Percentiles rank a stretch among this genome's conserved stretches.
Evolutionary conservation across 106 monocot genomes (phyloP).

Genomic region (Amphibolis antarctica): DNA sequence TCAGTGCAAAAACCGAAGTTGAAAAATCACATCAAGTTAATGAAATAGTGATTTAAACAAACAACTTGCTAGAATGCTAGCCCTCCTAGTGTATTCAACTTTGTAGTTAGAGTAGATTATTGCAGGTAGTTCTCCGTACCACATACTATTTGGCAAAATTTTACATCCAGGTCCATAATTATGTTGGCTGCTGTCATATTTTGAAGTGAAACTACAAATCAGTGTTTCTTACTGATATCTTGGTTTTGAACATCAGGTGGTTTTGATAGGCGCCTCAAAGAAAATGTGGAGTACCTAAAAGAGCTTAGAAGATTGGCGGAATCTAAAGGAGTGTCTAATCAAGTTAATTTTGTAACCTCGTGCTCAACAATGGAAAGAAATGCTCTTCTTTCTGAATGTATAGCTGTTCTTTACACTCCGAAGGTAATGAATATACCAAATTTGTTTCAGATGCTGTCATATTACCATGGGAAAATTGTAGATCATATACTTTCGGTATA

Average conservation of each 20-base stretch:
- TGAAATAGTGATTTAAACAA: too few species aligned
- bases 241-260: conserved; percentile 39
- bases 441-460: not conserved
- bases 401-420: conserved; percentile 87
- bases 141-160: not conserved
- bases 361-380: conserved; percentile 86
- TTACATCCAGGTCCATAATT: not conserved
- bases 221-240: too few species aligned
- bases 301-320: conserved; percentile 63
- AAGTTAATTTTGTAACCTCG: conserved; percentile 69
- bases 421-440: conserved; percentile 30
- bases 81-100: too few species aligned
- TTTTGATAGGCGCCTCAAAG: conserved; percentile 76
- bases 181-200: not conserved
- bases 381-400: conserved; percentile 58
- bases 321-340: conserved; percentile 46
- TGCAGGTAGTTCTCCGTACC: too few species aligned
- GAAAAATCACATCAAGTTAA: too few species aligned
- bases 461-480: too few species aligned
- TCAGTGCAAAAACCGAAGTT: too few species aligned
- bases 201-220: too few species aligned
- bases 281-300: conserved; percentile 91
- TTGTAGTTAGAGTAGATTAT: too few species aligned
- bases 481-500: too few species aligned
- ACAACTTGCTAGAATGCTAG: too few species aligned